A percentile compares a stretch with the other conserved stretches of the same genome.
Evolutionary conservation across 345 rosid species (phyloP).

Genomic region (Bruguiera sexangula): DNA sequence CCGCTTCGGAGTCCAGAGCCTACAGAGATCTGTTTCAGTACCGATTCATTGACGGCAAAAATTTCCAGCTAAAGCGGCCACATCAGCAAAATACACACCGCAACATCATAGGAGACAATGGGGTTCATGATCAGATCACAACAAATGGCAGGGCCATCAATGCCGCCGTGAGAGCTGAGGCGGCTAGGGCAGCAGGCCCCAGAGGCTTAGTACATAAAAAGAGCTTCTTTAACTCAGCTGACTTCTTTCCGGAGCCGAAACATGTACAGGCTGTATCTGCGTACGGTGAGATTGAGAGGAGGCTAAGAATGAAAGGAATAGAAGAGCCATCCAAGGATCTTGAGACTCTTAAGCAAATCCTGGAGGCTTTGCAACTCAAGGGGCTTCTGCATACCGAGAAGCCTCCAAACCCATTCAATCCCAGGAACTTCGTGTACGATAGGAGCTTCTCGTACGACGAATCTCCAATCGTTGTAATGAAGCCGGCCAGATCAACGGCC

Average conservation of each 20-base stretch:
- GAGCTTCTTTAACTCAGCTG: constrained; percentile 67
- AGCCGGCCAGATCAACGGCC: constrained; percentile 34
- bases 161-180: constrained; percentile 34
- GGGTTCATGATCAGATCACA: constrained; percentile 23
- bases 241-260: constrained; percentile 78
- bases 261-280: constrained; percentile 28
- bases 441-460: constrained; percentile 27
- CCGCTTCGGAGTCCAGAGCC: constrained; percentile 87
- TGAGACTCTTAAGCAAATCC: constrained; percentile 79
- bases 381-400: constrained; percentile 73
- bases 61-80: constrained; percentile 40
- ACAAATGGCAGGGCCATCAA: constrained; percentile 25
- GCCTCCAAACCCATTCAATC: constrained; percentile 25
- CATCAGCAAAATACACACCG: constrained; percentile 29
- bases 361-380: constrained; percentile 82
- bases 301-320: constrained; percentile 63
- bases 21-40: constrained; percentile 52
- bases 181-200: constrained; percentile 34
- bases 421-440: constrained; percentile 49
- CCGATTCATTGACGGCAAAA: constrained; percentile 49
- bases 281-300: constrained; percentile 60
- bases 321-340: constrained; percentile 77
- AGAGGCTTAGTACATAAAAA: constrained; percentile 42
- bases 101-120: constrained; percentile 20
- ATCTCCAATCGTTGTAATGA: constrained; percentile 55